Evolutionary conservation across 2,329 filamentous ascomycete species (phyloP).

Genomic region (Waltergamsia citrina): DNA sequence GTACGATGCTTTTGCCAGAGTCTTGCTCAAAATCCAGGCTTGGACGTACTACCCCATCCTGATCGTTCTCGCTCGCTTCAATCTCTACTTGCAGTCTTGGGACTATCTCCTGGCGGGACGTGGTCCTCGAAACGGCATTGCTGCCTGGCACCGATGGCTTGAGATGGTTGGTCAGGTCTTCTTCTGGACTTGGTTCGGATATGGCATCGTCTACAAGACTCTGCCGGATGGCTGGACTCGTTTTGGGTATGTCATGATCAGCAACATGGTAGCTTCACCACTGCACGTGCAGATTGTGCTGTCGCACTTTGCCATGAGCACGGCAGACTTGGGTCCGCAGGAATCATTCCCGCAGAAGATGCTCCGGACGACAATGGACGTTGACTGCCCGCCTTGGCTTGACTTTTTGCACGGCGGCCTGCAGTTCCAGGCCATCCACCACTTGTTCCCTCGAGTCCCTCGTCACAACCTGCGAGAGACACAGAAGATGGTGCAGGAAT

Average conservation of each 20-base stretch:
- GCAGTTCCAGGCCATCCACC: conserved; percentile 85
- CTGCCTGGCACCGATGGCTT: conserved; percentile 58
- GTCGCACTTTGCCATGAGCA: conserved; percentile 59
- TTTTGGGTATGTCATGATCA: conserved; percentile 52
- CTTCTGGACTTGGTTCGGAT: conserved; percentile 53
- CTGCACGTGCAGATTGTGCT: conserved; percentile 65
- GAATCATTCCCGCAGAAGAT: conserved; percentile 88
- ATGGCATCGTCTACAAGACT: conserved; percentile 44
- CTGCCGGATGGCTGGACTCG: conserved; percentile 54
- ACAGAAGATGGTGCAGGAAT: conserved; percentile 69
- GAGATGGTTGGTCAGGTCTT: conserved; percentile 55
- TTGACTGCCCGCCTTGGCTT: conserved; percentile 79
- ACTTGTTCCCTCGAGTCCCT: conserved; percentile 75
- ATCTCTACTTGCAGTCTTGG: conserved; percentile 61
- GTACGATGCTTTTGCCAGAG: conserved; percentile 51
- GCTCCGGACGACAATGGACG: conserved; percentile 88
- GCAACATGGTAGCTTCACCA: conserved; percentile 56
- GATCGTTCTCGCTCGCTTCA: conserved; percentile 61
- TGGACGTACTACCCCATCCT: conserved; percentile 64
- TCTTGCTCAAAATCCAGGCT: conserved; percentile 50
- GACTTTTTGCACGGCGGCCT: conserved; percentile 84
- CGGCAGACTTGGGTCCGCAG: conserved; percentile 60
- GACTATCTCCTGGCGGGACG: conserved; percentile 48
- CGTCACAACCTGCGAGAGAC: conserved; percentile 71
- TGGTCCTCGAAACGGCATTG: conserved; percentile 43